Base-by-base conservation (phyloP, 148 eudicot species). In the Linanthus parryae region DNA sequence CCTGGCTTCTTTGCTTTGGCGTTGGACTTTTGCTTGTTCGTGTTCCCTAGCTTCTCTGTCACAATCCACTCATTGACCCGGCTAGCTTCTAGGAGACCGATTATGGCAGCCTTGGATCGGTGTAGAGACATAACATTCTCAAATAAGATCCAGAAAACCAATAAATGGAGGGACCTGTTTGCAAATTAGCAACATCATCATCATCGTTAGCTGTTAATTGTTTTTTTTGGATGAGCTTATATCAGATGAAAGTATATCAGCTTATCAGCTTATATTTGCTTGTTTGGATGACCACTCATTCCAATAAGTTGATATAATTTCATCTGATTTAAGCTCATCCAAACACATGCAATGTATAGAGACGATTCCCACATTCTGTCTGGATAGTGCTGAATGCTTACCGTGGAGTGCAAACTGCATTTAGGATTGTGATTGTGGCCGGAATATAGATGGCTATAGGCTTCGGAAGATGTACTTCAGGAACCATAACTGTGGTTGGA, bases 91-190 rank as follows among this genome's bases (percentile, higher is more conserved):
- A 75, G 48, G 16, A 75, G 75, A 39, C 80, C 75, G 14, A 75
- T 75, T 3, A 75, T 49, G 21, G 80, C 58, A 46, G 75, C 80
- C 54, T 70, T 75, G 21, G 73, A 52, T 43, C 75, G 67, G 41
- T 75, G 80, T 2, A 75, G 66, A 18, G 80, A 70, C 80, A 75
- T 75, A 33, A 66, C 80, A 52, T 75, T 75, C 67, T 75, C 76
- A 58, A 75, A 75, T 33, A 75, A 49, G 56, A 75, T 70, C 80
- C 80, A 75, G 58, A 75, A 75, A 14, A 75, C 70, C 23, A 75
- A 63, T 20, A 75, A 62, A 56, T 75, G 79, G 27, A 61, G 34
- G 12, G 79, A 74, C 52, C 79, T 69, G 57, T 36, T n/a, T n/a
- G n/a, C n/a, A n/a, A n/a, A n/a, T n/a, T n/a, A n/a, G n/a, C n/a